Base-by-base conservation (phyloP, 495 filamentous ascomycete species). In the Lasiosphaeria ovina region DNA sequence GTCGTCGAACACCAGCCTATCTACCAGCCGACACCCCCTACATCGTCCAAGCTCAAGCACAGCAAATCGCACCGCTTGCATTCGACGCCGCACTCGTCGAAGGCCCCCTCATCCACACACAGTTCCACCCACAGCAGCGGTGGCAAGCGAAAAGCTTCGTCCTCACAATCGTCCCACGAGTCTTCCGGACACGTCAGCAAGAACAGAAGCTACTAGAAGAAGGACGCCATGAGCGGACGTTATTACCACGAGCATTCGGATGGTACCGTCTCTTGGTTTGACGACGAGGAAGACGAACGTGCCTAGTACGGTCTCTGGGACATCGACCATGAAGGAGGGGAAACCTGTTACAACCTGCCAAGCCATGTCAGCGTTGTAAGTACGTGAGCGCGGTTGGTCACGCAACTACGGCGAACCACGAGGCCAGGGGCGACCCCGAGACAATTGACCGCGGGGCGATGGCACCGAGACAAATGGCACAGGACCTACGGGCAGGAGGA, bases 231-330 rank as follows among this genome's bases (percentile, higher is more conserved):
- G 40, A 62, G 0, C 36, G 60, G 64, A 51, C 40, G 49, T 2
- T 59, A 58, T 17, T 63, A 53, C 50, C 57, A 66, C 55, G 47
- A 53, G 64, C 64, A 66, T 66, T 56, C 61, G 31, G 60, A 66
- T 60, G 61, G 64, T 60, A 63, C 57, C 49, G 54, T 64, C 51
- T 61, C 61, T 64, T 67, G 65, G 65, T 24, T 51, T 51, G 45
- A 48, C n/a, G 49, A 51, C 16, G 49, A 51, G 49, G 49, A 51
- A 51, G 49, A 51, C 49, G 49, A 51, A 7, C 49, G 49, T 7
- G 38, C 6, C 38, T 40, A 40, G 38, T 40, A 40, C 38, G 38
- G 38, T 40, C 38, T 40, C 38, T 40, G 38, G 38, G 38, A 40
- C 38, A 40, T 40, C 38, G 38, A 40, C 38, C 38, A 40, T 40